Evolutionary conservation across 2,329 filamentous ascomycete species (phyloP).

Genomic region (Epichloe coenophiala): DNA sequence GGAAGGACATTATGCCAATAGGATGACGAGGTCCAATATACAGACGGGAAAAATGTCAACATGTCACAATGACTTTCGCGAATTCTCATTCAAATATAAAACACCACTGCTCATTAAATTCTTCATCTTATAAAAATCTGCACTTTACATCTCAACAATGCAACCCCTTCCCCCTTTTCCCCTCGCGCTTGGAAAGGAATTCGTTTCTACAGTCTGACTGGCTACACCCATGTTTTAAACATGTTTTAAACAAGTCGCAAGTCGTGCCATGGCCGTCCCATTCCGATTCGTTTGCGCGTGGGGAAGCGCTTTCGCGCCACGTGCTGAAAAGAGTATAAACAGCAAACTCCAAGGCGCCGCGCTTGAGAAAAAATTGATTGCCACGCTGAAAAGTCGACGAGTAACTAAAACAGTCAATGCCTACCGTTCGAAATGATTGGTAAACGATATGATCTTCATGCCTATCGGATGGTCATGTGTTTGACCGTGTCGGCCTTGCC

Average conservation of each 20-base stretch:
- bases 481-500: conserved; percentile 78
- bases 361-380: conserved; percentile 25
- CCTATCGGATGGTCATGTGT: conserved; percentile 85
- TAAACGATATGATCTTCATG: conserved; percentile 7
- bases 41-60: too few relatives aligned
- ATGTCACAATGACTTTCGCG: too few relatives aligned
- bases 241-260: conserved; percentile 9
- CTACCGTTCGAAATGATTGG: conserved; percentile 26
- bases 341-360: conserved; percentile 35
- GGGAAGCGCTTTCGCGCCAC: conserved; percentile 38
- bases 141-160: neutral
- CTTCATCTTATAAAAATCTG: neutral
- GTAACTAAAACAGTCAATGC: conserved; percentile 31
- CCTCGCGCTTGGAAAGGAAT: neutral
- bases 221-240: too few relatives aligned
- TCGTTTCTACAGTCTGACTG: neutral
- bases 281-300: conserved; percentile 22
- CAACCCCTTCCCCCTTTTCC: neutral
- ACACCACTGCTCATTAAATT: neutral
- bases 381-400: conserved; percentile 21
- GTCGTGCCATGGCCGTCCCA: conserved; percentile 18
- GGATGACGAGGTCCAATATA: neutral
- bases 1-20: neutral
- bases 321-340: conserved; percentile 24
- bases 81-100: neutral